Percentiles rank a stretch among this genome's conserved stretches.
phyloP scores from a whole-genome alignment of 1,139 yeast species.

The Saccharomyces hybrid region DNA sequence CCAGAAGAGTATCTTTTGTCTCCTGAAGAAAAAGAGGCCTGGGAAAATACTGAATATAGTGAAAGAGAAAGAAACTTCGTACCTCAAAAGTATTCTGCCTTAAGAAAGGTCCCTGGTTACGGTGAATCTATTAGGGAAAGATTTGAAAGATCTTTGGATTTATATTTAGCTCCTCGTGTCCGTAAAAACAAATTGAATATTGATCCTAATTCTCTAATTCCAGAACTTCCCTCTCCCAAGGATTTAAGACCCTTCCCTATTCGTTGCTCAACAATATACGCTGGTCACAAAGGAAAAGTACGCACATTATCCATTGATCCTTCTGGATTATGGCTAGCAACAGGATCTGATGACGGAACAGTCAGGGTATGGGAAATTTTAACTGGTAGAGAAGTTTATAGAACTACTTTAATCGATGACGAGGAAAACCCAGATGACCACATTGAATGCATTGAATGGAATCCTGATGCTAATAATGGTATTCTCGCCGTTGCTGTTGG shows the following conservation, averaged over 20 bases:
- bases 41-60: conserved; percentile 64
- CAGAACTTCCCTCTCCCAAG: conserved; percentile 93
- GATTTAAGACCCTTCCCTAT: conserved; percentile 98
- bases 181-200: conserved; percentile 85
- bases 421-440: conserved; percentile 52
- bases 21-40: conserved; percentile 66
- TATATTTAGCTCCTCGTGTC: conserved; percentile 93
- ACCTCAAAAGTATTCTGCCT: conserved; percentile 73
- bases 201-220: conserved; percentile 93
- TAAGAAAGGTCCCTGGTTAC: conserved; percentile 93
- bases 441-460: conserved; percentile 83
- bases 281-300: conserved; percentile 77
- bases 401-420: conserved; percentile 41
- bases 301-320: conserved; percentile 83
- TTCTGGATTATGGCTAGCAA: conserved; percentile 88
- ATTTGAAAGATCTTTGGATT: conserved; percentile 88
- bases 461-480: conserved; percentile 67
- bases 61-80: conserved; percentile 75
- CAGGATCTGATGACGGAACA: conserved; percentile 95
- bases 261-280: conserved; percentile 71
- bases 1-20: conserved; percentile 87
- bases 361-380: conserved; percentile 94
- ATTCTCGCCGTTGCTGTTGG: conserved; percentile 81
- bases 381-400: conserved; percentile 89
- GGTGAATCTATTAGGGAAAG: conserved; percentile 77